These are phyloP conservation scores for Crithidia acanthocephali DNA, from an alignment of 208 protist species.

Conservation along the genomic window DNA sequence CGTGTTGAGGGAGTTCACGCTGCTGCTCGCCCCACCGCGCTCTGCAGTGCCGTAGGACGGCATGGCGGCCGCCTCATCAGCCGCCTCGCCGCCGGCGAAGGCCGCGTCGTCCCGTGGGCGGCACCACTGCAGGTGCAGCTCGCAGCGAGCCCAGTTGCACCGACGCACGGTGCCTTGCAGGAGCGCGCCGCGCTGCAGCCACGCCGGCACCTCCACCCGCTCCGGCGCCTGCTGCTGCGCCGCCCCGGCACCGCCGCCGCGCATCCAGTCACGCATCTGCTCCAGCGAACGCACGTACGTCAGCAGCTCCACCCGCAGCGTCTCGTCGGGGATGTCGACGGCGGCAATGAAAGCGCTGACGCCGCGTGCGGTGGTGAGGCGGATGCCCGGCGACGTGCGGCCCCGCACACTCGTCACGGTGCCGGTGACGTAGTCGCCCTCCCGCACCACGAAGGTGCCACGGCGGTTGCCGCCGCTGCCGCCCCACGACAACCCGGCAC, in stretches of 20 bases:
- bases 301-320: constrained; percentile 56
- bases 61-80: constrained; percentile 17
- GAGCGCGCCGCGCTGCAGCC: constrained; percentile 66
- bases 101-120: constrained; percentile 42
- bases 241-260: constrained; percentile 1
- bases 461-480: constrained; percentile 10
- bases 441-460: constrained; percentile 56
- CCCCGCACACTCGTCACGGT: constrained; percentile 60
- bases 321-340: constrained; percentile 60
- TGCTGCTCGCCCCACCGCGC: constrained; percentile 50
- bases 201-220: constrained; percentile 35
- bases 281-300: constrained; percentile 51
- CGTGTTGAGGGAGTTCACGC: constrained; percentile 72
- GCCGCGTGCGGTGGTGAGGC: constrained; percentile 68
- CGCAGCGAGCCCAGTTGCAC: constrained; percentile 73
- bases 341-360: constrained; percentile 65
- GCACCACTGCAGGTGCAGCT: constrained; percentile 82
- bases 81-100: constrained; percentile 11
- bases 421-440: constrained; percentile 75
- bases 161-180: constrained; percentile 73
- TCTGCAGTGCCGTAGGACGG: constrained; percentile 43
- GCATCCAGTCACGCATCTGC: constrained; percentile 26
- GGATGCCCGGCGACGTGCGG: constrained; percentile 48
- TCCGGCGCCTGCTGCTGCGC: not conserved
- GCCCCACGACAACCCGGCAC: not conserved